Base-by-base conservation (phyloP, 2,329 filamentous ascomycete genomes). In the Neopestalotiopsis sp. region DNA sequence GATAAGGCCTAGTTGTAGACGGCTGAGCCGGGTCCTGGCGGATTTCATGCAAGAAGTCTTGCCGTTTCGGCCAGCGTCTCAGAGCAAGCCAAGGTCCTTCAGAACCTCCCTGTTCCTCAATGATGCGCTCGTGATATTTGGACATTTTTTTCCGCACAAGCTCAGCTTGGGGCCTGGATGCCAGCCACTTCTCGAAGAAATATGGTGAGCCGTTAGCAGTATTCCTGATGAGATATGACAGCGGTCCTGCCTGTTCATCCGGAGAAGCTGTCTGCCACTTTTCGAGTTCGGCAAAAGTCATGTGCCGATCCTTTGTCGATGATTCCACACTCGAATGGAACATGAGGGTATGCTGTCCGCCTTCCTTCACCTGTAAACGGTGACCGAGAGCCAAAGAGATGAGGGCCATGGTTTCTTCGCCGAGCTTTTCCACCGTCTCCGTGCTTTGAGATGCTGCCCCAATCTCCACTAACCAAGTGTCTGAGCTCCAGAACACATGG, bases 11-110 rank as follows among this genome's bases (percentile, higher is more conserved):
- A 1, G 75, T 78, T 76, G 2, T 78, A 49, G 13, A 6, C n/a
- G 6, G 7, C 10, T 67, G 34, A 34, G 67, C 13, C 1, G 72
- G 49, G 38, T 74, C 70, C 56, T 70, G 1, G 0, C 38, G 4
- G 64, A 73, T 1, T 66, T 77, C 70, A 57, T 90, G 88, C 5
- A 93, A 82, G 63, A 91, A 89, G 73, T 92, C 90, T 3, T 82
- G 81, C 58, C 89, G 84, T 67, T 84, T 86, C 0, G 89, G 85
- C 77, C 88, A 88, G 57, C 77, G 83, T 20, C 73, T 78, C 0
- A 90, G 74, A 2, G 79, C 79, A 1, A 91, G 70, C 73, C 90
- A 89, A 0, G 85, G 81, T 0, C 77, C 78, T n/a, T 88, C 79
- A 2, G 76, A 74, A 0, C 84, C 83, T 7, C 45, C 32, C 0